Base-by-base conservation (phyloP, 352 stramenopile species). In the Globisporangium splendens region DNA sequence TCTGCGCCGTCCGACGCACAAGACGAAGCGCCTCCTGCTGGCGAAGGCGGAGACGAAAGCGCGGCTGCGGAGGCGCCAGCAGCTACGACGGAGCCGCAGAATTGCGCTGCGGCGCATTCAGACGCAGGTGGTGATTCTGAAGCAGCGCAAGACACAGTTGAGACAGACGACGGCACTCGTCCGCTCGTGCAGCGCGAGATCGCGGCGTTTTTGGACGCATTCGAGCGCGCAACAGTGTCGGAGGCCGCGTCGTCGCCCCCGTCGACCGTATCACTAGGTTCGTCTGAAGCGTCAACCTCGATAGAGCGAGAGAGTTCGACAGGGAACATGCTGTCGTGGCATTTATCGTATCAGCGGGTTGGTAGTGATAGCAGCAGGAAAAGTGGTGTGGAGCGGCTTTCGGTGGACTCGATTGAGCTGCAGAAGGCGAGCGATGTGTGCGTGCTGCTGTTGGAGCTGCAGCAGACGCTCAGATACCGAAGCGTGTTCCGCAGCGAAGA, bases 401-500 rank as follows among this genome's bases (percentile, higher is more conserved):
- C 56, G 24, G 28, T 62, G 35, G 47, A 55, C 8, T 56, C 38
- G 22, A 62, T 62, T 46, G 39, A 50, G 38, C 47, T 62, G 6
- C 21, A 54, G 12, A 47, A 18, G 39, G 47, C 48, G 47, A 11
- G 22, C 39, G 57, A 76, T 17, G 64, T 62, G 33, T 49, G 57
- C n/a, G 52, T 61, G 46, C 54, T 68, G 13, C 39, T 79, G 17
- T 28, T 62, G 21, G 56, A 59, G 38, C 41, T 79, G 10, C 63
- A 72, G 56, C 53, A 50, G 14, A 65, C 59, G 33, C 58, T 81
- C 20, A 57, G 54, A 7, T 28, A 49, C 15, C 51, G 63, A 1
- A 54, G 71, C 8, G 11, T 35, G 3, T 71, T 79, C 58, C 62
- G 50, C 1, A 56, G 59, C 41, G 72, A 79, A 50, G 62, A 69